Conservation (phyloP, 306 rosid genomes). For the Vigna radiata region DNA sequence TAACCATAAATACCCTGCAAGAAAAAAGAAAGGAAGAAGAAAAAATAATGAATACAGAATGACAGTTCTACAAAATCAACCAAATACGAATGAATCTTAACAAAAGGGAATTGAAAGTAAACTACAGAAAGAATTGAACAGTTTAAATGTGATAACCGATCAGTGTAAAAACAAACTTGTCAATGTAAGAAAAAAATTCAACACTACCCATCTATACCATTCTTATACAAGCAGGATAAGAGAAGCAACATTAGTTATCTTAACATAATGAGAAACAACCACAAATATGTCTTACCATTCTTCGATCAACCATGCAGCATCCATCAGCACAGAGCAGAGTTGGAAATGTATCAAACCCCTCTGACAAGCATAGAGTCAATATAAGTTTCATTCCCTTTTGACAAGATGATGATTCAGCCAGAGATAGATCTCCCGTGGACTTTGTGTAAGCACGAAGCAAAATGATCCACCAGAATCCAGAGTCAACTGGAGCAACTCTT, state of each 20-base stretch:
- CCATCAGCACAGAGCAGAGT: slow-evolving; percentile 96
- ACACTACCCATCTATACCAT: background rate
- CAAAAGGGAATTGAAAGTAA: slow-evolving; percentile 16
- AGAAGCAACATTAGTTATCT: slow-evolving; percentile 19
- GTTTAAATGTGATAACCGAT: background rate
- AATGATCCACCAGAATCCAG: slow-evolving; percentile 98
- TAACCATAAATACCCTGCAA: slow-evolving; percentile 89
- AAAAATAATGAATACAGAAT: slow-evolving; percentile 13
- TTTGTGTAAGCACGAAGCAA: slow-evolving; percentile 90
- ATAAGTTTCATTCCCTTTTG: slow-evolving; percentile 95
- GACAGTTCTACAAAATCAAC: slow-evolving; percentile 18
- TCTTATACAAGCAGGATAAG: slow-evolving; percentile 20
- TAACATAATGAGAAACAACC: slow-evolving; percentile 26
- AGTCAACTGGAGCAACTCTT: slow-evolving; percentile 96
- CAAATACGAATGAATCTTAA: background rate
- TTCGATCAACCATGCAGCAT: slow-evolving; percentile 87
- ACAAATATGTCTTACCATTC: slow-evolving; percentile 71
- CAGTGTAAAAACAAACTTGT: background rate
- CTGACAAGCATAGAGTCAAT: slow-evolving; percentile 82
- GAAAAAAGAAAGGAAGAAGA: slow-evolving; percentile 10
- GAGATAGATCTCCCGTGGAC: slow-evolving; percentile 82
- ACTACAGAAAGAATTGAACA: background rate
- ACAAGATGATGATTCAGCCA: slow-evolving; percentile 78
- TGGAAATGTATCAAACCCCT: slow-evolving; percentile 94
- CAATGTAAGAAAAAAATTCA: background rate